phyloP scores from a whole-genome alignment of 805 yeast genomes.

The Yarrowia sp. region DNA sequence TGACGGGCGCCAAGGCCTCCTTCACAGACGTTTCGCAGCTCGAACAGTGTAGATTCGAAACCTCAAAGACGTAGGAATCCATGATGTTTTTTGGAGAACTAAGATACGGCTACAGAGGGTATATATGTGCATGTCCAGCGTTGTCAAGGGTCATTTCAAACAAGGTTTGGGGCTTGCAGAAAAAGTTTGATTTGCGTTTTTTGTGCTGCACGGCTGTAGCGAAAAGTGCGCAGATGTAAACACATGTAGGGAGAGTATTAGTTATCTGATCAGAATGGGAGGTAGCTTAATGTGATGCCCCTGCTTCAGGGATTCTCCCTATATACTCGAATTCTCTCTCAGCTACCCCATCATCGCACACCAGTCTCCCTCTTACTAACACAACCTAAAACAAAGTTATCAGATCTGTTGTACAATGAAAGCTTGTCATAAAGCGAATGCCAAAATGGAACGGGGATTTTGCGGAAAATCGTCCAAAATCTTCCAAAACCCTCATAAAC shows the following conservation, averaged over 20 bases:
- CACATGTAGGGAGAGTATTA: neutral
- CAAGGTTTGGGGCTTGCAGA: neutral
- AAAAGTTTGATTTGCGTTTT: neutral
- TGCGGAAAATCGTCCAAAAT: no score
- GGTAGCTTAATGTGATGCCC: no score
- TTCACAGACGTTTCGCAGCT: slow-evolving; percentile 18
- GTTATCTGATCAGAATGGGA: neutral
- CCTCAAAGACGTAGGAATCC: slow-evolving; percentile 16
- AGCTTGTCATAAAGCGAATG: neutral
- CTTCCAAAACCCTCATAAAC: no score
- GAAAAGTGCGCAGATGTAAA: neutral
- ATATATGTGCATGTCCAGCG: neutral
- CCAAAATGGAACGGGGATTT: neutral
- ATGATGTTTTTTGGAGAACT: neutral
- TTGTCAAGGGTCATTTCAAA: neutral
- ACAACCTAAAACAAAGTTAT: neutral
- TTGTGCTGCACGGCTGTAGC: slow-evolving; percentile 26
- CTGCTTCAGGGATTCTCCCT: neutral
- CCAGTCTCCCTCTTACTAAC: neutral
- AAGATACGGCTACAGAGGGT: neutral
- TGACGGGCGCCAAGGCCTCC: slow-evolving; percentile 4
- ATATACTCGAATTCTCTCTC: no score
- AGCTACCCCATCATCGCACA: no score
- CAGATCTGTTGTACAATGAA: neutral
- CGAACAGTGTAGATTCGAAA: slow-evolving; percentile 16